Conservation (phyloP, 1,284 basidiomycete species). For the Ceratobasidium sp. region DNA sequence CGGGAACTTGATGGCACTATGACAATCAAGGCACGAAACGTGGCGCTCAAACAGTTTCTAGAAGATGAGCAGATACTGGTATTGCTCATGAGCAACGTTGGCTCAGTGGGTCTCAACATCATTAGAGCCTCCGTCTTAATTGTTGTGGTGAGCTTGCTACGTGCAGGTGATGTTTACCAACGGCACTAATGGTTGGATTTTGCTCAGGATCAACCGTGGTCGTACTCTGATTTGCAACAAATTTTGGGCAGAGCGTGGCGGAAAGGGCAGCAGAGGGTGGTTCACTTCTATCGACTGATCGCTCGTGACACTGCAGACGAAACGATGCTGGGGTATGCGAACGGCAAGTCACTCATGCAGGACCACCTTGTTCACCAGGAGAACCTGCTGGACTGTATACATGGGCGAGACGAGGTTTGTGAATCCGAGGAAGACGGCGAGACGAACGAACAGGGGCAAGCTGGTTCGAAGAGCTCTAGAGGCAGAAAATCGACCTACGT, state of each 20-base stretch:
- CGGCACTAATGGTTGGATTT: too few relatives aligned
- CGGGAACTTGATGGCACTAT: slow-evolving; percentile 15
- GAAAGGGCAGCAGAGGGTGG: background rate
- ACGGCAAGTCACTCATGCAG: slow-evolving; percentile 7
- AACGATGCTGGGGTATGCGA: background rate
- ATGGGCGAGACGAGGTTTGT: too few relatives aligned
- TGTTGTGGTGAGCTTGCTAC: slow-evolving; percentile 7
- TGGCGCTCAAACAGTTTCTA: background rate
- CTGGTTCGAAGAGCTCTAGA: too few relatives aligned
- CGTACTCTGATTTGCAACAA: background rate
- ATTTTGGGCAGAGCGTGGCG: background rate
- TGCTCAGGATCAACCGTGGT: slow-evolving; percentile 1
- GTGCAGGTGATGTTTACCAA: too few relatives aligned
- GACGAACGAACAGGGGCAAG: too few relatives aligned
- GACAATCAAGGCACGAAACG: background rate
- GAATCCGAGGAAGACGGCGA: too few relatives aligned
- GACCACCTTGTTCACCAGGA: background rate
- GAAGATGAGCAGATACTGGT: background rate
- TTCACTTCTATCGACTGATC: background rate
- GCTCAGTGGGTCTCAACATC: background rate
- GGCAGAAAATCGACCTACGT: too few relatives aligned
- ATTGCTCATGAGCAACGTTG: slow-evolving; percentile 14
- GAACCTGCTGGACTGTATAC: background rate
- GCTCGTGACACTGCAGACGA: background rate
- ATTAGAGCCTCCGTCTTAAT: slow-evolving; percentile 4